Conservation (phyloP, 768 basidiomycete genomes). For the Sutorius australiensis region DNA sequence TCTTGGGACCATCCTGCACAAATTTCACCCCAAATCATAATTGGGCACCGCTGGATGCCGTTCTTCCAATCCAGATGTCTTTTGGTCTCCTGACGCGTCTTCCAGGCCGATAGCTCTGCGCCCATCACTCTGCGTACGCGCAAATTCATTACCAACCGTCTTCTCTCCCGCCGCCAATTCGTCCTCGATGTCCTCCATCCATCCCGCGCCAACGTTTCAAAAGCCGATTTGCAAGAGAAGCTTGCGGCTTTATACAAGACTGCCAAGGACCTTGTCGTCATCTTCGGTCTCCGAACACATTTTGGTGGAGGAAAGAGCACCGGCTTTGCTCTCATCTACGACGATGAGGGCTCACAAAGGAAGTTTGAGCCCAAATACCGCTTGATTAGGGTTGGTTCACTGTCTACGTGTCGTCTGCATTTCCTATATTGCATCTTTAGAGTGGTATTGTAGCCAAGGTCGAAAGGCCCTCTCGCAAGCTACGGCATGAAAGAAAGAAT, state of each 20-base stretch:
- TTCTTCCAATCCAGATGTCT: slow-evolving; percentile 20
- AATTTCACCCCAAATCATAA: slow-evolving; percentile 6
- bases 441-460: slow-evolving; percentile 70
- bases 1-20: neutral
- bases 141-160: slow-evolving; percentile 99
- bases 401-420: neutral
- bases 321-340: slow-evolving; percentile 97
- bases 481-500: slow-evolving; percentile 99
- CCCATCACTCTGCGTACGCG: slow-evolving; percentile 95
- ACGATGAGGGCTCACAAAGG: slow-evolving; percentile 90
- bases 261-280: slow-evolving; percentile 84
- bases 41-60: slow-evolving; percentile 27
- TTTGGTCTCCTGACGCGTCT: slow-evolving; percentile 14
- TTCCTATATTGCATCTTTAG: slow-evolving; percentile 35
- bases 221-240: slow-evolving; percentile 87
- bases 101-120: slow-evolving; percentile 71
- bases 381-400: slow-evolving; percentile 76
- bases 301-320: slow-evolving; percentile 99
- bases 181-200: slow-evolving; percentile 94
- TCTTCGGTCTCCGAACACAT: slow-evolving; percentile 91
- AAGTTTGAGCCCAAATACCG: slow-evolving; percentile 98
- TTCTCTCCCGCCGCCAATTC: slow-evolving; percentile 94
- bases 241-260: slow-evolving; percentile 92
- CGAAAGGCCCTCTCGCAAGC: slow-evolving; percentile 90
- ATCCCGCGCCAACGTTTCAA: slow-evolving; percentile 90